Evolutionary conservation across 108 stramenopile genomes (phyloP).

Genomic region (Licmophora abbreviata): DNA sequence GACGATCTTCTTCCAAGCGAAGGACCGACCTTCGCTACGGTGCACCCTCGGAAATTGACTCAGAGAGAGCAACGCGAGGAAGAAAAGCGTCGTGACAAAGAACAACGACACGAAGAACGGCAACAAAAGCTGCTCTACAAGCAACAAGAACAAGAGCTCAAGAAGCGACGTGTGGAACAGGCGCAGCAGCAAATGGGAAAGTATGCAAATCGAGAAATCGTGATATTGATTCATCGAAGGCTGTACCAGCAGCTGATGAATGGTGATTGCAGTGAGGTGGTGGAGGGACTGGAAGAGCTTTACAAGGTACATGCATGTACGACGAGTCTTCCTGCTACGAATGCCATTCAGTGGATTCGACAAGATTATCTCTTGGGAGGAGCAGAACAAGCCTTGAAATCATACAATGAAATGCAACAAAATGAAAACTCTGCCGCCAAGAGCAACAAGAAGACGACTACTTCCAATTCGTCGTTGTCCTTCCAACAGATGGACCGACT

Average conservation of each 20-base stretch:
- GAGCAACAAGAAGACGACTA: conserved; percentile 11
- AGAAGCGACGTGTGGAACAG: conserved; percentile 17
- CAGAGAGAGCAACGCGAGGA: background rate
- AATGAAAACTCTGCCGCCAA: conserved; percentile 25
- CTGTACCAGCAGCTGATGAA: conserved; percentile 5
- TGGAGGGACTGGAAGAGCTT: conserved; percentile 6
- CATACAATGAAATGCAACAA: conserved; percentile 11
- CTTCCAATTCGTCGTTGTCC: conserved; percentile 3
- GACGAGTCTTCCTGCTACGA: conserved; percentile 1
- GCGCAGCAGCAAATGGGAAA: conserved; percentile 31
- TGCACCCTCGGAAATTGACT: background rate
- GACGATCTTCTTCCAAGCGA: background rate
- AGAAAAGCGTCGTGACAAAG: conserved; percentile 10
- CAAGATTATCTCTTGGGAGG: conserved; percentile 42
- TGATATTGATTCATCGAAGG: conserved; percentile 28
- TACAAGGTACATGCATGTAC: conserved; percentile 6
- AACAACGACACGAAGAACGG: conserved; percentile 14
- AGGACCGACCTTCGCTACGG: background rate
- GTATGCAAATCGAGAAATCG: conserved; percentile 38
- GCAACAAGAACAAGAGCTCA: background rate
- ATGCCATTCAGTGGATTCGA: conserved; percentile 39
- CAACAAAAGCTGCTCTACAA: conserved; percentile 8
- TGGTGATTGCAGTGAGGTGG: conserved; percentile 2
- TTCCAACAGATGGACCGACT: no score
- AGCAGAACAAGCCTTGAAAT: conserved; percentile 24